These are phyloP conservation scores for Basidioascus undulatus DNA, from an alignment of 768 basidiomycete species.

Conservation along the genomic window DNA sequence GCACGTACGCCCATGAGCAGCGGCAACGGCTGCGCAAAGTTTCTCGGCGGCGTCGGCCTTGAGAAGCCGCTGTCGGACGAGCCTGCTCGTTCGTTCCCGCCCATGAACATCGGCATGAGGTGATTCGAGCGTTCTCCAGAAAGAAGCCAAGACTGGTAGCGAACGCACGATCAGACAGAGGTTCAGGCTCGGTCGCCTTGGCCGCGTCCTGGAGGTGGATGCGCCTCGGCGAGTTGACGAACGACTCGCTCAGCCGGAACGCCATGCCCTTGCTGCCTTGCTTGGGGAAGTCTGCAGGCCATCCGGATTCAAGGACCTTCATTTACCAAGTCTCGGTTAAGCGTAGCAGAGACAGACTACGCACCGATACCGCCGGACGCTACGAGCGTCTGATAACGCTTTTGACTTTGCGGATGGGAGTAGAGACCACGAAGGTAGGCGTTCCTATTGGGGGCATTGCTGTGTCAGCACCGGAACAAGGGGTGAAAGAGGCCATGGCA, in stretches of 20 bases:
- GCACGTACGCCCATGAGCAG: too few species aligned
- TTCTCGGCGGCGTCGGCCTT: not conserved
- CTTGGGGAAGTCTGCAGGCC: not conserved
- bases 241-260: conserved; percentile 26
- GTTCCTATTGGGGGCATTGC: conserved; percentile 17
- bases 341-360: too few species aligned
- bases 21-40: conserved; percentile 10
- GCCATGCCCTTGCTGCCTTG: conserved; percentile 3
- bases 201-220: conserved; percentile 47
- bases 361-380: too few species aligned
- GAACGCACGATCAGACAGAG: not conserved
- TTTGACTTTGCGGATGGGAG: conserved; percentile 10
- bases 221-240: conserved; percentile 39
- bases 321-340: too few species aligned
- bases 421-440: conserved; percentile 12
- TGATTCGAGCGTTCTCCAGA: too few species aligned
- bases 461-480: not conserved
- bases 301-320: too few species aligned
- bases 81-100: too few species aligned
- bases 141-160: too few species aligned
- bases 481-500: too few species aligned
- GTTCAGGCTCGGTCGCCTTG: conserved; percentile 24
- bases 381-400: conserved; percentile 2
- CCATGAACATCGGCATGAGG: too few species aligned
- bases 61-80: too few species aligned